phyloP scores from a whole-genome alignment of 2,329 filamentous ascomycete species.

The Trichoderma guizhouense region DNA sequence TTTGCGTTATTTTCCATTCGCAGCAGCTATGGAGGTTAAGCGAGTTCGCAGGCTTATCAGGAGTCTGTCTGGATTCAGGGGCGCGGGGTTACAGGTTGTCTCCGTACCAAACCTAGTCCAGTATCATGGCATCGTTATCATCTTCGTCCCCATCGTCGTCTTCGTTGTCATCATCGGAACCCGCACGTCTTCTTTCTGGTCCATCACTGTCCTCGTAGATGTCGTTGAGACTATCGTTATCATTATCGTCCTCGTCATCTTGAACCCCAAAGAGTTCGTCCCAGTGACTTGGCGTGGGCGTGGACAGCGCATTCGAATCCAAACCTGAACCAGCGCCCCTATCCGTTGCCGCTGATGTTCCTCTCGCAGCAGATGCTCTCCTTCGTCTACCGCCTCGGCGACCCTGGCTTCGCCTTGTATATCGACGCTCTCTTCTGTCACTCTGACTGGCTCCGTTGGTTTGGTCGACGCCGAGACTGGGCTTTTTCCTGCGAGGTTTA shows the following conservation, averaged over 20 bases:
- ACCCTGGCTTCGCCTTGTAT: constrained; percentile 20
- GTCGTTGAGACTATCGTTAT: constrained; percentile 26
- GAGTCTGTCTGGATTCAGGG: neutral
- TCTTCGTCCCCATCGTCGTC: constrained; percentile 13
- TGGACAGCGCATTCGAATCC: constrained; percentile 27
- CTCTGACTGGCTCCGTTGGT: constrained; percentile 26
- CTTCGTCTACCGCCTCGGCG: constrained; percentile 13
- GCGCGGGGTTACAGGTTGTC: neutral
- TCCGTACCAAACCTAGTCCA: neutral
- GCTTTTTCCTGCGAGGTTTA: constrained; percentile 32
- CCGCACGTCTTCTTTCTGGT: neutral
- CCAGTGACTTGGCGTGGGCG: constrained; percentile 36
- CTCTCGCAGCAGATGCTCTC: constrained; percentile 17
- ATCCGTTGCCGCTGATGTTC: constrained; percentile 16
- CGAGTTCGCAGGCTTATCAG: neutral
- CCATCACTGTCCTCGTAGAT: constrained; percentile 21
- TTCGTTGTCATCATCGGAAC: neutral
- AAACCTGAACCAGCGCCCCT: neutral
- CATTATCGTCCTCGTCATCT: constrained; percentile 26
- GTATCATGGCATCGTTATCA: constrained; percentile 5
- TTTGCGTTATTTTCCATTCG: neutral
- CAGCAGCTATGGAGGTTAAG: neutral
- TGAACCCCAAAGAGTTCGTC: constrained; percentile 28
- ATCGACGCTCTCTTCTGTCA: constrained; percentile 14
- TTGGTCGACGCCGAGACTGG: constrained; percentile 12